These are phyloP conservation scores for Rhodosporidiobolus odoratus DNA, from an alignment of 768 basidiomycete species.

Conservation along the genomic window DNA sequence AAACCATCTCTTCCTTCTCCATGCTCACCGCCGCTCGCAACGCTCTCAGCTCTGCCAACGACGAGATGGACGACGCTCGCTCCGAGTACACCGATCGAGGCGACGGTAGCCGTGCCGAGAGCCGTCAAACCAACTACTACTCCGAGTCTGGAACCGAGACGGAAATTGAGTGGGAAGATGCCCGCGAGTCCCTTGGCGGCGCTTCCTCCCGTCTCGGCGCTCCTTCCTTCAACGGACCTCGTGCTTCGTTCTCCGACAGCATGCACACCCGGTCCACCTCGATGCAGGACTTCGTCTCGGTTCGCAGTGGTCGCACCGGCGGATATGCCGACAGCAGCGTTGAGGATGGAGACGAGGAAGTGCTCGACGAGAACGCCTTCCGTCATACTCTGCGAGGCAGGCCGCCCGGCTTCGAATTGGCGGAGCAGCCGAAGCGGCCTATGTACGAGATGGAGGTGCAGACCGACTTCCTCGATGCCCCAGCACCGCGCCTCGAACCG, in stretches of 20 bases:
- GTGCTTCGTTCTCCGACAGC: conserved; percentile 22
- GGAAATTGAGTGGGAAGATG: conserved; percentile 42
- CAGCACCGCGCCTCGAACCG: conserved; percentile 3
- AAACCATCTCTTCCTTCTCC: conserved; percentile 23
- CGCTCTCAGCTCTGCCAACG: conserved; percentile 1
- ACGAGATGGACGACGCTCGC: neutral
- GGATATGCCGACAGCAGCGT: conserved; percentile 4
- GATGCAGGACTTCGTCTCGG: conserved; percentile 31
- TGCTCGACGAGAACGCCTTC: conserved; percentile 18
- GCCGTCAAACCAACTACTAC: conserved; percentile 12
- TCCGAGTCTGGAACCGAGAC: conserved; percentile 36
- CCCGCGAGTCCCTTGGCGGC: conserved; percentile 40
- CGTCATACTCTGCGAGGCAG: conserved; percentile 14
- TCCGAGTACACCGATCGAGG: conserved; percentile 5
- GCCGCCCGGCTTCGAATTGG: conserved; percentile 1
- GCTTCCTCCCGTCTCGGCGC: conserved; percentile 11
- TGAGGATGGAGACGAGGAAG: conserved; percentile 10
- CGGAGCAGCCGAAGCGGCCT: neutral
- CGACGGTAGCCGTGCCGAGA: neutral
- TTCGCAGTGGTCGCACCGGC: conserved; percentile 18
- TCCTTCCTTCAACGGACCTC: conserved; percentile 9
- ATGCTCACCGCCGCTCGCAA: conserved; percentile 7
- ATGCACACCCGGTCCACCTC: conserved; percentile 24
- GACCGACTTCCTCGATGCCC: conserved; percentile 2
- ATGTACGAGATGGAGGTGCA: conserved; percentile 18